Evolutionary conservation across 108 stramenopile species (phyloP), one percentile per base, ranked within the genome.

Genomic region (Pseudonitzschia multistriata): DNA sequence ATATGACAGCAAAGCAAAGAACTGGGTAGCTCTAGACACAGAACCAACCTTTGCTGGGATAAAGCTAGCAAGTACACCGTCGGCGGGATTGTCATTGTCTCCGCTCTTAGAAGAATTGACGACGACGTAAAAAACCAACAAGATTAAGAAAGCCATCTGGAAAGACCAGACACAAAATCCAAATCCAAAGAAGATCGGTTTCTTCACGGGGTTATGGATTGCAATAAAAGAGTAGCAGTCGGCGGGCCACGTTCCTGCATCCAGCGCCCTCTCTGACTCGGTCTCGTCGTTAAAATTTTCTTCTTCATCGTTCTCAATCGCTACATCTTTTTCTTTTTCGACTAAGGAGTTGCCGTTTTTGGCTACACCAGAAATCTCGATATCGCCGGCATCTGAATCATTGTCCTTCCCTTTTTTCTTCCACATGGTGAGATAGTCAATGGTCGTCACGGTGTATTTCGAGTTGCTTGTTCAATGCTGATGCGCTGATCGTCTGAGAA

Each of bases 91-190:
- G 57, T 59, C 31, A 6, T 10, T 33, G 19, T 36, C 31, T 35
- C 35, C 57, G 35, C 35, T 59, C n/a, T n/a, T n/a, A n/a, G n/a
- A n/a, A n/a, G n/a, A n/a, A n/a, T n/a, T n/a, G n/a, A n/a, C n/a
- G n/a, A n/a, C n/a, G n/a, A n/a, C n/a, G n/a, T n/a, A n/a, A n/a
- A n/a, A 19, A 48, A 48, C 47, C 47, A 48, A 48, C 47, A 48
- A 19, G 47, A 48, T 48, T 48, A 48, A 48, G 47, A 48, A 48
- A 14, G 47, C 47, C n/a, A 53, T n/a, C 52, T 53, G 52, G 22
- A 53, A 53, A 10, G 24, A 11, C 52, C 52, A 53, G n/a, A 53
- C 52, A n/a, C 17, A 8, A n/a, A 53, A 53, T 53, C 52, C 52
- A 53, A 53, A 53, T 11, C 10, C 17, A n/a, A n/a, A 53, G 22